Base-by-base conservation (phyloP, 140 eudicot genomes). In the Bidens hawaiensis region DNA sequence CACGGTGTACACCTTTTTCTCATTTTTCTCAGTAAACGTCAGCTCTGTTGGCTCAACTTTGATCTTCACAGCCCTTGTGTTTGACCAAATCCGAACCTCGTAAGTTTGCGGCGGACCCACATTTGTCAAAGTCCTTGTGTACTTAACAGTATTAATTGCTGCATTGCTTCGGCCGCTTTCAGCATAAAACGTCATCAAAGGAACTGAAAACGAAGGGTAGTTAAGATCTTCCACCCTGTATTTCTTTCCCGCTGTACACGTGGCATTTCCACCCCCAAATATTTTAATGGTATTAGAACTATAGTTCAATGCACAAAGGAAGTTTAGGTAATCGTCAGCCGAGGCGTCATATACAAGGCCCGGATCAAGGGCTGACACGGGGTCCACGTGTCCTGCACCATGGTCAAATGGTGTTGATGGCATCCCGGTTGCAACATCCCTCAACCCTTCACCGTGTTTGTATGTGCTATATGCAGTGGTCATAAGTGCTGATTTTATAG, bases 401-500 rank as follows among this genome's bases (percentile, higher is more conserved):
- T 81, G 69, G 46, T 79, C 96, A 14, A 88, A 88, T 0, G 94
- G 87, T 4, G 94, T 84, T 0, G 96, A 75, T 33, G 81, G 79
- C 68, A 11, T 67, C 31, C 96, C 94, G 1, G 96, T 88, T 33
- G 94, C 84, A 10, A 78, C 21, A 57, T 88, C 96, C 22, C 71
- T 60, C 17, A 88, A 70, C 25, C 61, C 42, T 65, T 80, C 50
- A 5, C 89, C 94, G 33, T 66, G 76, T 77, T 79, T 82, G 74
- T 83, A 83, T 23, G 69, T 58, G 69, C 27, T 77, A 67, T 90
- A 90, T 8, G 95, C 87, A 2, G 97, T 90, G 46, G 95, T 90
- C 97, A 90, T 86, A 11, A 90, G 90, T 36, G 97, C 95, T 21
- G 97, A 90, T 53, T 66, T 75, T 63, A 90, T 79, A 43, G 94